Conservation (phyloP, 2,329 filamentous ascomycete species). For the Zymoseptoria brevis region DNA sequence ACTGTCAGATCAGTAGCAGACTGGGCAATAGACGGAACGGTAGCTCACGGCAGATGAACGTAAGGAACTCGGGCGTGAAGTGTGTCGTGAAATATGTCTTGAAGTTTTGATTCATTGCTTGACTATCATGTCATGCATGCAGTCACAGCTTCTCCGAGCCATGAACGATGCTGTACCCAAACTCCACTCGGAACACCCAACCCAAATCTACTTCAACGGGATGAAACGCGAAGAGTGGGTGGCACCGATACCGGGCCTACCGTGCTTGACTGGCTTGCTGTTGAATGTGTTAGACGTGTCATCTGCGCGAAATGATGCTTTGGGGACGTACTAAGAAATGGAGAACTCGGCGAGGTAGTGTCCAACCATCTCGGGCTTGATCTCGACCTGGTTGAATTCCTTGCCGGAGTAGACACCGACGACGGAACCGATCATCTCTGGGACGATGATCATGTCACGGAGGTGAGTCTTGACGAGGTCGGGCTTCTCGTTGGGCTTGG, state of each 20-base stretch:
- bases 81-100: too few species aligned
- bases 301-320: not conserved
- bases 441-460: conserved; percentile 99
- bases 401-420: conserved; percentile 99
- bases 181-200: conserved; percentile 3
- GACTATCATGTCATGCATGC: conserved; percentile 7
- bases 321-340: conserved; percentile 86
- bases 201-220: conserved; percentile 77
- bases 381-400: conserved; percentile 99
- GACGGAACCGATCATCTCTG: conserved; percentile 98
- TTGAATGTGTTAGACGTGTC: conserved; percentile 43
- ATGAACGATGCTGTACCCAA: conserved; percentile 6
- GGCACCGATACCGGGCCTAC: conserved; percentile 99
- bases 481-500: conserved; percentile 99
- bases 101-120: conserved; percentile 7
- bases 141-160: not conserved
- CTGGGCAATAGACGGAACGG: too few species aligned
- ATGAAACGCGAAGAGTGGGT: conserved; percentile 99
- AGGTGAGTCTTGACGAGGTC: conserved; percentile 99
- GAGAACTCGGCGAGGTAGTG: conserved; percentile 99
- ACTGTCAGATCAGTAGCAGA: too few species aligned
- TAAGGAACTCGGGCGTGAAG: too few species aligned
- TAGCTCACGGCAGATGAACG: too few species aligned
- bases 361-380: conserved; percentile 99
- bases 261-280: conserved; percentile 99